Conservation (phyloP, 257 asterid species). For the Striga asiatica region DNA sequence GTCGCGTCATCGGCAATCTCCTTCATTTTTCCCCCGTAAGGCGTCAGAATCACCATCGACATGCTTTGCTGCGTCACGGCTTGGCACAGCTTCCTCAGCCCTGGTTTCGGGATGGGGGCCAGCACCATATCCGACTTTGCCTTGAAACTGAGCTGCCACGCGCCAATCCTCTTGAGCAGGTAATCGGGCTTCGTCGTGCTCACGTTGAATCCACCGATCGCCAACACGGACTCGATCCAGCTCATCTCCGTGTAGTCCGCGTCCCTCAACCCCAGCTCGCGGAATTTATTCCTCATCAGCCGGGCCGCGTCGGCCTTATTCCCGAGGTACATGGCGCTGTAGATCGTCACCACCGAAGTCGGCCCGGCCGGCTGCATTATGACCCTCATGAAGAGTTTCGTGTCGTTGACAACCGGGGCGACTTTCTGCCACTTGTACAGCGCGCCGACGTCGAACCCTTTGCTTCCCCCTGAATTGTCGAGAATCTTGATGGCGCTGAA, state of each 20-base stretch:
- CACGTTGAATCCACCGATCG: background rate
- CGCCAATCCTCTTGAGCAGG: background rate
- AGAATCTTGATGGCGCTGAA: constrained; percentile 1
- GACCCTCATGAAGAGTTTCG: constrained; percentile 20
- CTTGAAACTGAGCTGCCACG: constrained; percentile 12
- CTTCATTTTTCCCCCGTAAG: constrained; percentile 9
- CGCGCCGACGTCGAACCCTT: background rate
- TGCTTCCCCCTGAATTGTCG: background rate
- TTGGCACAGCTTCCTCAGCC: constrained; percentile 8
- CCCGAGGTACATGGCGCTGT: constrained; percentile 14
- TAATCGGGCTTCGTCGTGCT: background rate
- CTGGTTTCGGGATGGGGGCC: background rate
- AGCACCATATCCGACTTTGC: constrained; percentile 15
- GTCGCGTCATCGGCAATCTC: background rate
- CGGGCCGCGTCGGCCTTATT: background rate
- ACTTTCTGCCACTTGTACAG: constrained; percentile 13
- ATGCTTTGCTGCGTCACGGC: background rate
- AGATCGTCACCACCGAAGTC: background rate
- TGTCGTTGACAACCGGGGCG: background rate
- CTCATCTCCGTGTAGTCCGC: constrained; percentile 7
- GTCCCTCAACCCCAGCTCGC: background rate
- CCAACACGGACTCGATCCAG: constrained; percentile 14
- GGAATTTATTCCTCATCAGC: background rate
- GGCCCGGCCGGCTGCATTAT: background rate
- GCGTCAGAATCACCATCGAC: constrained; percentile 10